Evolutionary conservation across 179 eudicot species (phyloP).

Genomic region (Heliamphora pulchella): DNA sequence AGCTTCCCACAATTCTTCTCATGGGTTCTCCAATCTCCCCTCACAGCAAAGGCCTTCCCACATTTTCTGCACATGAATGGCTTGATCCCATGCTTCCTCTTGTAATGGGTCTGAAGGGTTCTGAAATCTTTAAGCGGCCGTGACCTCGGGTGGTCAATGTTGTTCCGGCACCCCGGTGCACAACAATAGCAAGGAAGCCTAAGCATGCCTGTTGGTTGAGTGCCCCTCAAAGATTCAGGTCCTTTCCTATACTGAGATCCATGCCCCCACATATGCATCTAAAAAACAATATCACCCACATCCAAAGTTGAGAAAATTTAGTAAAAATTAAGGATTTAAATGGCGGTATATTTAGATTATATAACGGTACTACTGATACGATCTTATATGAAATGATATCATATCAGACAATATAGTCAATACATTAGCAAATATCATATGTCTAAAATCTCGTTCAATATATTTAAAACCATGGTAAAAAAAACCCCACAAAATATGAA

Average conservation of each 20-base stretch:
- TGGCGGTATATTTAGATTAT: no score
- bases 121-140: slow-evolving; percentile 69
- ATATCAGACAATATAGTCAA: no score
- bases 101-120: slow-evolving; percentile 79
- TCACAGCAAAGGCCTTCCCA: slow-evolving; percentile 70
- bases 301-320: background rate
- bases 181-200: slow-evolving; percentile 73
- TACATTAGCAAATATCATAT: no score
- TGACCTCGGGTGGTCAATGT: slow-evolving; percentile 67
- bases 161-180: slow-evolving; percentile 66
- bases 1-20: slow-evolving; percentile 85
- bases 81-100: slow-evolving; percentile 67
- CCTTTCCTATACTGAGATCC: slow-evolving; percentile 81
- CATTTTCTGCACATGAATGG: slow-evolving; percentile 68
- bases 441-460: no score
- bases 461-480: no score
- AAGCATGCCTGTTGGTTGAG: slow-evolving; percentile 73
- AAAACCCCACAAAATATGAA: background rate
- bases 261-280: slow-evolving; percentile 97
- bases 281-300: background rate
- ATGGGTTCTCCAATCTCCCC: slow-evolving; percentile 84
- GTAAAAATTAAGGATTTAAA: background rate
- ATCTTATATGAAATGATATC: no score
- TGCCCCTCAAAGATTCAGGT: slow-evolving; percentile 67
- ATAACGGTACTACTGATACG: no score